Evolutionary conservation across 2,329 filamentous ascomycete species (phyloP).

Genomic region (Epichloe typhina): DNA sequence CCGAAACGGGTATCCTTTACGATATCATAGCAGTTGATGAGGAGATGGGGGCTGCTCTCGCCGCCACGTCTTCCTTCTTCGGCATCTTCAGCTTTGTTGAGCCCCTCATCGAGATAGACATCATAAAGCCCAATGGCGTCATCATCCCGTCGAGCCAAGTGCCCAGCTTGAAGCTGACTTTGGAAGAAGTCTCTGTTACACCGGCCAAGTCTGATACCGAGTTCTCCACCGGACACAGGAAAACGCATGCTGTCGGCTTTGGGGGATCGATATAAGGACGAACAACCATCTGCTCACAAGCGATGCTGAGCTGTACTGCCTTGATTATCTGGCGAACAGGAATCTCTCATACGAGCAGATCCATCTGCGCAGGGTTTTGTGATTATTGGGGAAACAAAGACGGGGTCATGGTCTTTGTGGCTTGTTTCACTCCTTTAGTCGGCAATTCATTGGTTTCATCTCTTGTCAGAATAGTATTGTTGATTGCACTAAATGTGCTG

Average conservation of each 20-base stretch:
- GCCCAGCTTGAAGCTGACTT: slow-evolving; percentile 23
- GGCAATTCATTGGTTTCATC: too few species aligned
- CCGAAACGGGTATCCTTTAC: slow-evolving; percentile 17
- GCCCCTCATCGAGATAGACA: slow-evolving; percentile 2
- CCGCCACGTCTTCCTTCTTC: not conserved
- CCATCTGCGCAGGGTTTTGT: too few species aligned
- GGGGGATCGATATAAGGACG: not conserved
- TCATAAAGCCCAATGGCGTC: slow-evolving; percentile 19
- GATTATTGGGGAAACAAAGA: not conserved
- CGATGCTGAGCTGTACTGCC: too few species aligned
- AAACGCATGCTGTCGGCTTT: not conserved
- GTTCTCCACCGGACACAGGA: slow-evolving; percentile 14
- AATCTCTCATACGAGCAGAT: too few species aligned
- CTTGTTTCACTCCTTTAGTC: too few species aligned
- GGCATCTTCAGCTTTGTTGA: slow-evolving; percentile 1
- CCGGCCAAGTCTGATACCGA: slow-evolving; percentile 12
- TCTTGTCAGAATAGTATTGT: too few species aligned
- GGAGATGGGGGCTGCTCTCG: not conserved
- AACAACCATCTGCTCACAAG: too few species aligned
- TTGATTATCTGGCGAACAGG: too few species aligned
- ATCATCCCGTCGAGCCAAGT: slow-evolving; percentile 14
- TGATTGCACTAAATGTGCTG: too few species aligned
- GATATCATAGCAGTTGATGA: slow-evolving; percentile 33
- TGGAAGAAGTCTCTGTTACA: slow-evolving; percentile 21
- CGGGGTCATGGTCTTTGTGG: not conserved